phyloP scores from a whole-genome alignment of 129 eudicot species.

The Lactuca saligna region DNA sequence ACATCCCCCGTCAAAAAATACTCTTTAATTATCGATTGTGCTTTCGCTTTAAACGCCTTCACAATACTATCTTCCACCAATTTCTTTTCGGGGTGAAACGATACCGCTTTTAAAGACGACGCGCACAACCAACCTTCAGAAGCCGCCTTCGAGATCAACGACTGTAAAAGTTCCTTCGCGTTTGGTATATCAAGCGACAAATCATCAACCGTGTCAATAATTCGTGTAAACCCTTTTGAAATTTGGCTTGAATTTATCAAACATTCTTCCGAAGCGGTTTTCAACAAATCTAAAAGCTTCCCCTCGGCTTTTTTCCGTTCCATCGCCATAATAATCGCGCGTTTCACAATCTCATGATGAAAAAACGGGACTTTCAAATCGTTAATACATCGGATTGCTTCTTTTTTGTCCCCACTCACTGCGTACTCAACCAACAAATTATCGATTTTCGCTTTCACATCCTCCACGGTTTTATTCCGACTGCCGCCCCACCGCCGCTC shows the following conservation, averaged over 20 bases:
- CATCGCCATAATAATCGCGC: constrained; percentile 83
- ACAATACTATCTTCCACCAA: constrained; percentile 49
- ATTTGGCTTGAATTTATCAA: constrained; percentile 87
- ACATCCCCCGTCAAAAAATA: constrained; percentile 80
- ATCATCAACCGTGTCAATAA: constrained; percentile 77
- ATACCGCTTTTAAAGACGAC: constrained; percentile 63
- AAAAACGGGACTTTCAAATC: constrained; percentile 79
- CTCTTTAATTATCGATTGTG: constrained; percentile 72
- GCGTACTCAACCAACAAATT: constrained; percentile 65
- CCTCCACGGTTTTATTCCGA: constrained; percentile 76
- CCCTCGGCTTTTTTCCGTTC: constrained; percentile 61
- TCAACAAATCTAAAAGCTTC: constrained; percentile 63
- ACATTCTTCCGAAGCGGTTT: constrained; percentile 64
- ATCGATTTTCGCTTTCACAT: constrained; percentile 59
- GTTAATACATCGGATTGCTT: constrained; percentile 78
- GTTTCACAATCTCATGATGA: constrained; percentile 87
- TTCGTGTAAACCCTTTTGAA: constrained; percentile 70
- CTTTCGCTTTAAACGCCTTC: constrained; percentile 65
- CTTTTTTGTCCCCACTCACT: constrained; percentile 76
- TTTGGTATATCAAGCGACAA: constrained; percentile 87
- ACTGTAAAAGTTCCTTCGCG: constrained; percentile 66
- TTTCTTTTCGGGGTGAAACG: constrained; percentile 37
- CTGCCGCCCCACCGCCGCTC: constrained; percentile 91
- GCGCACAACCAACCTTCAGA: constrained; percentile 94
- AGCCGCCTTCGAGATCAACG: constrained; percentile 78